These are phyloP conservation scores for Massariosphaeria phaeospora DNA, from an alignment of 495 filamentous ascomycete species.

Conservation along the genomic window DNA sequence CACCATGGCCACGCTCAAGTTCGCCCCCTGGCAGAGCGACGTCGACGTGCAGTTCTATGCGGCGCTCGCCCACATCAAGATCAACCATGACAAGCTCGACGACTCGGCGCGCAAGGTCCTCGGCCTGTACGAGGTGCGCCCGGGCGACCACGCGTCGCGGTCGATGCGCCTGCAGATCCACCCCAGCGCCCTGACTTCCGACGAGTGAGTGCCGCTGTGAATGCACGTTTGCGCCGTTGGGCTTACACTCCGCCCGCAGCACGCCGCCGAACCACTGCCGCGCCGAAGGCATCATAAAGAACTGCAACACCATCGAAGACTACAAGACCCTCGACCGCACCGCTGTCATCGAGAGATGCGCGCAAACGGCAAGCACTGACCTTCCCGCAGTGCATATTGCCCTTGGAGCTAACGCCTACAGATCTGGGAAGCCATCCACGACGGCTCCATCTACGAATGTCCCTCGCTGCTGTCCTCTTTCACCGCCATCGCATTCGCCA, in stretches of 20 bases:
- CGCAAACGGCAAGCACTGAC: constrained; percentile 64
- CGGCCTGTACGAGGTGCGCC: constrained; percentile 83
- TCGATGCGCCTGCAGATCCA: constrained; percentile 84
- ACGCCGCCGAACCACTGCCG: constrained; percentile 66
- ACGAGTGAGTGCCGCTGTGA: constrained; percentile 60
- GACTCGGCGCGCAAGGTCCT: constrained; percentile 80
- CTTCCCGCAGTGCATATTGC: no score
- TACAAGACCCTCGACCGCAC: constrained; percentile 73
- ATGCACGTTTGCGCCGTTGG: neutral
- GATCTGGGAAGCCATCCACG: constrained; percentile 96
- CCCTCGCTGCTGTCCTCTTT: constrained; percentile 88
- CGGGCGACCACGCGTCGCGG: constrained; percentile 59
- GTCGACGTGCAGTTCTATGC: constrained; percentile 94
- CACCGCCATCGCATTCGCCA: constrained; percentile 83
- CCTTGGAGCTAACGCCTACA: no score
- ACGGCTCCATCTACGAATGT: constrained; percentile 90
- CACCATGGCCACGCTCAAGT: constrained; percentile 48
- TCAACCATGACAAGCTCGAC: constrained; percentile 94
- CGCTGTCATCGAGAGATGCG: constrained; percentile 66
- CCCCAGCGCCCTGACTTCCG: constrained; percentile 73
- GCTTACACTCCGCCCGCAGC: constrained; percentile 44
- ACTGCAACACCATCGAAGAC: constrained; percentile 93
- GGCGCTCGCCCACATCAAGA: constrained; percentile 79
- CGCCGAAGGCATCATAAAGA: constrained; percentile 90
- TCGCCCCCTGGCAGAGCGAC: constrained; percentile 84